Base-by-base conservation (phyloP, 306 rosid species). In the Quercus suber region DNA sequence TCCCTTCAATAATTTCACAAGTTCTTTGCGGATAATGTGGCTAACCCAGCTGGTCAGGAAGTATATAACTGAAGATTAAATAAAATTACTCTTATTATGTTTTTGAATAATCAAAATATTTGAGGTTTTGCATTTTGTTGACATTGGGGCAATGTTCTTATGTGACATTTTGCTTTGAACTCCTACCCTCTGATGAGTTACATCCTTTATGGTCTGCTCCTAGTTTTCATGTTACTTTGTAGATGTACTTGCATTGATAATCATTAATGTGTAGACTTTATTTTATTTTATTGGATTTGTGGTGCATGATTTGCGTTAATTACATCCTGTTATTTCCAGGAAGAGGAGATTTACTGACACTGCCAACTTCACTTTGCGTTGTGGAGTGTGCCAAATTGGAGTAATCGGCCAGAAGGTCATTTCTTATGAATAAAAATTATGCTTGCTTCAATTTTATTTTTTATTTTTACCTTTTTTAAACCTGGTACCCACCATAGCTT, bases 361-460 rank as follows among this genome's bases (percentile, higher is more conserved):
- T 17, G 84, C 99, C 65, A 96, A 82, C 87, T 96, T 96, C 89
- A 93, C 99, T 51, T 85, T 93, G 80, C 98, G 98, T 58, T 96
- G 99, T 52, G 98, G 97, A n/a, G 93, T 91, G 10, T 96, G 99
- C 93, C 99, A 96, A 86, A 90, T 91, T 65, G 99, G 98, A 82
- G 94, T 96, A 8, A 5, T 88, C 9, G 99, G 98, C 79, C 93
- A 93, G 81, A 88, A 87, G 99, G 99, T 94, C 71, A 86, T 69
- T 80, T 65, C 76, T 52, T 78, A 4, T 75, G 41, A 25, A 19
- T 41, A 52, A 51, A 31, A 53, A 31, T 76, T 69, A 56, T 20
- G 30, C 57, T 68, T 77, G 51, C 51, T 51, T 77, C 55, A 28
- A 63, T 18, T 84, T 11, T 19, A 63, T 56, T 9, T 74, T 64